A percentile compares a stretch with the other conserved stretches of the same genome.
phyloP scores from a whole-genome alignment of 805 yeast species.

The Candida golubevii region DNA sequence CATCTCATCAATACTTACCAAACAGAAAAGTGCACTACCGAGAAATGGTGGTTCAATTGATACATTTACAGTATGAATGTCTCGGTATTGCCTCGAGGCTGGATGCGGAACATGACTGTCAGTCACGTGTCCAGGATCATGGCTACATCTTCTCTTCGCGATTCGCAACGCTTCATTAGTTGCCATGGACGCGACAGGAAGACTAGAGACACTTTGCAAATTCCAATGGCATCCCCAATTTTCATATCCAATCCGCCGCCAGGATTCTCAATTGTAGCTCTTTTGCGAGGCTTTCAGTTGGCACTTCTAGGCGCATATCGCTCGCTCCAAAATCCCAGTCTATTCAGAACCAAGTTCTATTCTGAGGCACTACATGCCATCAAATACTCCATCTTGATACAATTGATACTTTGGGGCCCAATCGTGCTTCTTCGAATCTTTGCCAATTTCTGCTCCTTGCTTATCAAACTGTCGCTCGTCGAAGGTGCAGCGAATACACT shows the following conservation, averaged over 20 bases:
- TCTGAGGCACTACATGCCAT: slow-evolving; percentile 32
- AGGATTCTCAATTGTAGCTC: slow-evolving; percentile 45
- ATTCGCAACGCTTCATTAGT: not conserved
- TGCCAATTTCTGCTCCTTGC: slow-evolving; percentile 7
- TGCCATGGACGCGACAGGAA: too few relatives aligned
- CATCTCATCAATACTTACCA: too few relatives aligned
- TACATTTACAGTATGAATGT: too few relatives aligned
- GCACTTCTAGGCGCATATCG: slow-evolving; percentile 47
- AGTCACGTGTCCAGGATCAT: not conserved
- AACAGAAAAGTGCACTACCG: too few relatives aligned
- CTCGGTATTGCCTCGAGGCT: too few relatives aligned
- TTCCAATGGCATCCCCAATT: slow-evolving; percentile 55
- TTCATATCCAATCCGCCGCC: slow-evolving; percentile 55
- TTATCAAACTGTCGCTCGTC: slow-evolving; percentile 3
- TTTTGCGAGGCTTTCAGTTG: slow-evolving; percentile 52
- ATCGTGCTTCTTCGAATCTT: slow-evolving; percentile 16
- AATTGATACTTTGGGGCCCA: slow-evolving; percentile 26
- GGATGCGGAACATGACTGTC: too few relatives aligned
- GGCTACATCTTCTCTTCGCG: not conserved
- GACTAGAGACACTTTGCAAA: too few relatives aligned
- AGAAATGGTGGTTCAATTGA: too few relatives aligned
- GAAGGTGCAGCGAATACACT: slow-evolving; percentile 14
- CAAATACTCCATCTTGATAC: slow-evolving; percentile 34
- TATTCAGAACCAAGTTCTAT: slow-evolving; percentile 29
- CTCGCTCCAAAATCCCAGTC: slow-evolving; percentile 39